Conservation (phyloP, 495 filamentous ascomycete species). For the Lophiotrema nucula region DNA sequence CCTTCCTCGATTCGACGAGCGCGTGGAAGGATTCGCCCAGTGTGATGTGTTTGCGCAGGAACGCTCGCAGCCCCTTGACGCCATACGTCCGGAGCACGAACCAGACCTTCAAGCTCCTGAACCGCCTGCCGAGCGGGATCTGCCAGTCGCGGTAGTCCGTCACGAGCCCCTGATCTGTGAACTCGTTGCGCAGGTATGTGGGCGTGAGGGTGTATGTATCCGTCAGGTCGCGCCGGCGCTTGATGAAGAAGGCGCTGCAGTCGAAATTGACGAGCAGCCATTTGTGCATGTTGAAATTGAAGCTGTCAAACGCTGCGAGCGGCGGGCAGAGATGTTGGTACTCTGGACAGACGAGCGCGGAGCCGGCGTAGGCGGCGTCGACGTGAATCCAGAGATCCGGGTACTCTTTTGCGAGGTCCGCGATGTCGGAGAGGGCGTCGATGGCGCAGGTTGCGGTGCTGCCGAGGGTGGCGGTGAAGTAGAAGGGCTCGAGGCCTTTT, state of each 20-base stretch:
- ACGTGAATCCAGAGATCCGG: slow-evolving; percentile 86
- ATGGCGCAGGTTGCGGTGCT: slow-evolving; percentile 86
- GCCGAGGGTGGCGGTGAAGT: slow-evolving; percentile 79
- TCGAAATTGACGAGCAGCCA: slow-evolving; percentile 97
- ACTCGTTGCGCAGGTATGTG: slow-evolving; percentile 76
- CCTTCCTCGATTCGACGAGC: slow-evolving; percentile 54
- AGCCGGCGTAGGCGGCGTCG: slow-evolving; percentile 94
- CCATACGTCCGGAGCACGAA: slow-evolving; percentile 91
- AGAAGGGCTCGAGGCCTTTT: slow-evolving; percentile 78
- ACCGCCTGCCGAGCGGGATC: slow-evolving; percentile 91
- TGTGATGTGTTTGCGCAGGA: slow-evolving; percentile 64
- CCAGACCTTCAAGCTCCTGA: slow-evolving; percentile 92
- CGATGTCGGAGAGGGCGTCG: slow-evolving; percentile 75
- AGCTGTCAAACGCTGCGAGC: slow-evolving; percentile 74
- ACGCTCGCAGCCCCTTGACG: slow-evolving; percentile 68
- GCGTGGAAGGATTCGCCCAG: slow-evolving; percentile 70
- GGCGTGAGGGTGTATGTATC: slow-evolving; percentile 79
- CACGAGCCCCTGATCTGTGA: slow-evolving; percentile 77
- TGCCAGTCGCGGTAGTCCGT: slow-evolving; percentile 99
- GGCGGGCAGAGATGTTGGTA: slow-evolving; percentile 66
- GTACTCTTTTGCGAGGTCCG: slow-evolving; percentile 59
- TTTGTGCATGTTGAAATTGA: slow-evolving; percentile 97
- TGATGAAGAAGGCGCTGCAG: slow-evolving; percentile 42
- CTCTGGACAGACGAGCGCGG: slow-evolving; percentile 76
- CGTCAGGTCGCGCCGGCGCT: slow-evolving; percentile 69